Evolutionary conservation across 768 basidiomycete genomes (phyloP).

Genomic region (Tricholoma flavovirens): DNA sequence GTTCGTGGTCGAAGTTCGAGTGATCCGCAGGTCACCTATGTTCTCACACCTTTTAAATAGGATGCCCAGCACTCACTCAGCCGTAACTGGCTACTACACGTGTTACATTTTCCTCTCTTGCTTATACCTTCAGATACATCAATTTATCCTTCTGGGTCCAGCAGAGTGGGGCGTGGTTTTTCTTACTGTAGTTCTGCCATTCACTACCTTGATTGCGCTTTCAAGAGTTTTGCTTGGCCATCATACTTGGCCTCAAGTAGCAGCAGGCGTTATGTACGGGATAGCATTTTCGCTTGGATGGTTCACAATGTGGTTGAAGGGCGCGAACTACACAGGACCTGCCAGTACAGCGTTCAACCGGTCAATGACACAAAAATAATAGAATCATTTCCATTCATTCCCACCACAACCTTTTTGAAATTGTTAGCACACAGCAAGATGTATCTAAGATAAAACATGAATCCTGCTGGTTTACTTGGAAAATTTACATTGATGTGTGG

Average conservation of each 20-base stretch:
- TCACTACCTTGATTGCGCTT: conserved; percentile 46
- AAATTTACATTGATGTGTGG: too few species aligned
- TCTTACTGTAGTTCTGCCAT: conserved; percentile 46
- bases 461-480: too few species aligned
- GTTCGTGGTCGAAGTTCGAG: conserved; percentile 32
- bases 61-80: conserved; percentile 83
- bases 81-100: conserved; percentile 59
- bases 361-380: too few species aligned
- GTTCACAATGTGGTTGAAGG: conserved; percentile 51
- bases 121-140: conserved; percentile 52
- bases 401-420: too few species aligned
- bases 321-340: not conserved
- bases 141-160: conserved; percentile 37
- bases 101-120: conserved; percentile 56
- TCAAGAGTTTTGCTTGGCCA: conserved; percentile 76
- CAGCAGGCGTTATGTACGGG: conserved; percentile 54
- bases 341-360: too few species aligned
- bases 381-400: too few species aligned
- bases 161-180: conserved; percentile 34
- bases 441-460: too few species aligned
- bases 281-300: conserved; percentile 45
- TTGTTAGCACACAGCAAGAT: too few species aligned
- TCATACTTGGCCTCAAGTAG: conserved; percentile 68
- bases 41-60: conserved; percentile 29
- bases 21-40: not conserved